A percentile compares a stretch with the other conserved stretches of the same genome.
Conservation (phyloP, 2,329 filamentous ascomycete genomes). For the Diaporthe aspalathi region DNA sequence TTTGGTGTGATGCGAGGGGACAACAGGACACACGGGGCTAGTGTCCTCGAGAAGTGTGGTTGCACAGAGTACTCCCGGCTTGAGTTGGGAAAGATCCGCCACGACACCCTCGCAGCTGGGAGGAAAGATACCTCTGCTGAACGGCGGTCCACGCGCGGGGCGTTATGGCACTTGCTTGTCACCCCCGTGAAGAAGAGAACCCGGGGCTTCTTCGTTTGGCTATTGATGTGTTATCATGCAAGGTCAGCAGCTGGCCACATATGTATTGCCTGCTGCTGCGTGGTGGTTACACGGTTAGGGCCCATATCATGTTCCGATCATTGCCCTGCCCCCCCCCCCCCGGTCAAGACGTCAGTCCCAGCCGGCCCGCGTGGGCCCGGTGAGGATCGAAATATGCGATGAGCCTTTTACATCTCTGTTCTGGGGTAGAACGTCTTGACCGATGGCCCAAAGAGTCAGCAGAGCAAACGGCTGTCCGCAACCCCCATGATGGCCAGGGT, state of each 20-base stretch:
- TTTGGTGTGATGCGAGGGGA: not conserved
- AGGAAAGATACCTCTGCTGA: not conserved
- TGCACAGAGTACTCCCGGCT: not conserved
- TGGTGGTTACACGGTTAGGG: conserved; percentile 16
- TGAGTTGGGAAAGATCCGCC: not conserved
- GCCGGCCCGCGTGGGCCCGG: conserved; percentile 21
- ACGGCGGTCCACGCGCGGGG: not conserved
- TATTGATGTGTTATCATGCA: conserved; percentile 7
- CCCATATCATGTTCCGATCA: conserved; percentile 28
- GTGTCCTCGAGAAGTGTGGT: conserved; percentile 25
- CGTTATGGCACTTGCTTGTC: not conserved
- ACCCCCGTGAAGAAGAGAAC: not conserved
- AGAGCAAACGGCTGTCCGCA: conserved; percentile 7
- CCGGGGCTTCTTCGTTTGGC: not conserved
- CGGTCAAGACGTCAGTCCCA: conserved; percentile 26
- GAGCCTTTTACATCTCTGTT: conserved; percentile 33
- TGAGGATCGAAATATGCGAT: conserved; percentile 34
- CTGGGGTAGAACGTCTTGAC: conserved; percentile 29
- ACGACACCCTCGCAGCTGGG: not conserved
- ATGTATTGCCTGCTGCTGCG: conserved; percentile 20
- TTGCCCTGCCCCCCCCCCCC: conserved; percentile 11
- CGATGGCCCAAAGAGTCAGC: conserved; percentile 23
- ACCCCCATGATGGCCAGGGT: conserved; percentile 18
- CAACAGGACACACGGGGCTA: conserved; percentile 1
- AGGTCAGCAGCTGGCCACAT: conserved; percentile 23